A percentile compares a stretch with the other conserved stretches of the same genome.
Conservation (phyloP, 2,329 filamentous ascomycete genomes). For the Ascosphaera apis region DNA sequence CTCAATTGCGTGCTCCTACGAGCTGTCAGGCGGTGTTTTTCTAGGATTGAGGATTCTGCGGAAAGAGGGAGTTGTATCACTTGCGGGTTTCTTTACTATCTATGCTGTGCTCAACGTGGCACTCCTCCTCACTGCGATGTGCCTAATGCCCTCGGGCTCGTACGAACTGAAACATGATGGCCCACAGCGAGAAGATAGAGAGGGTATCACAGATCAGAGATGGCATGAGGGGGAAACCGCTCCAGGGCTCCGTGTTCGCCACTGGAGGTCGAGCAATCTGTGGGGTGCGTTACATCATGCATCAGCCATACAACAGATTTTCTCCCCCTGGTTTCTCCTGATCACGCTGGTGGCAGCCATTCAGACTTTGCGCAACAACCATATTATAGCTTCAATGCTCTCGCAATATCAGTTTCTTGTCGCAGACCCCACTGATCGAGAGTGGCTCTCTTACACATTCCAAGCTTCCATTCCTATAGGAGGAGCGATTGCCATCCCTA, state of each 20-base stretch:
- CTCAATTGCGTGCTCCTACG: slow-evolving; percentile 59
- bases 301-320: slow-evolving; percentile 49
- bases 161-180: slow-evolving; percentile 76
- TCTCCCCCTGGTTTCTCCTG: slow-evolving; percentile 62
- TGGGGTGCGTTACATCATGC: slow-evolving; percentile 67
- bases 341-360: slow-evolving; percentile 55
- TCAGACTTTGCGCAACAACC: slow-evolving; percentile 63
- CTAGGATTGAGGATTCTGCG: slow-evolving; percentile 8
- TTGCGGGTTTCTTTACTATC: slow-evolving; percentile 44
- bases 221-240: slow-evolving; percentile 22
- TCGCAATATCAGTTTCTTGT: slow-evolving; percentile 64
- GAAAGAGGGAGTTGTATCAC: slow-evolving; percentile 21
- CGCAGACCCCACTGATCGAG: slow-evolving; percentile 34
- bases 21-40: slow-evolving; percentile 45
- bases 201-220: slow-evolving; percentile 30
- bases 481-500: slow-evolving; percentile 58
- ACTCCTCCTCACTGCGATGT: slow-evolving; percentile 43
- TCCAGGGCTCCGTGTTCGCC: slow-evolving; percentile 39
- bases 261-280: slow-evolving; percentile 45
- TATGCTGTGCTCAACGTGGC: slow-evolving; percentile 49
- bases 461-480: slow-evolving; percentile 61
- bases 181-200: slow-evolving; percentile 40
- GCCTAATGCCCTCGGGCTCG: slow-evolving; percentile 48
- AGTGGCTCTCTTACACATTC: slow-evolving; percentile 60
- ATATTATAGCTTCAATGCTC: slow-evolving; percentile 64